phyloP scores from a whole-genome alignment of 345 rosid genomes.

The Bretschneidera sinensis region DNA sequence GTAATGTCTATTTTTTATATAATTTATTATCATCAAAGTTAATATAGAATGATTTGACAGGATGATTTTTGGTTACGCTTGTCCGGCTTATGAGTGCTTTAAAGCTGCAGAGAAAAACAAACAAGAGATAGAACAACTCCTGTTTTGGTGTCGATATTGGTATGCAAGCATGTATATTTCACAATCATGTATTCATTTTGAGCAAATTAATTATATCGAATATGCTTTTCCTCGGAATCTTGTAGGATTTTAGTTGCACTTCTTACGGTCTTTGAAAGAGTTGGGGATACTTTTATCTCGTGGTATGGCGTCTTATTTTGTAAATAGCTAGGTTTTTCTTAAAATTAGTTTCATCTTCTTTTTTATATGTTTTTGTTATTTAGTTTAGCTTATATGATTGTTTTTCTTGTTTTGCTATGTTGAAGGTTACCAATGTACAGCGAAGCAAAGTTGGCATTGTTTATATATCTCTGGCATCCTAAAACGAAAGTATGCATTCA shows the following conservation, averaged over 20 bases:
- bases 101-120: slow-evolving; percentile 34
- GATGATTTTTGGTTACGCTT: slow-evolving; percentile 45
- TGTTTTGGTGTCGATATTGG: slow-evolving; percentile 61
- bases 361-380: slow-evolving; percentile 3
- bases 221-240: too few relatives aligned
- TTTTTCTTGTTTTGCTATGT: too few relatives aligned
- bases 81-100: slow-evolving; percentile 49
- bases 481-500: slow-evolving; percentile 41
- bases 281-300: slow-evolving; percentile 59
- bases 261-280: slow-evolving; percentile 55
- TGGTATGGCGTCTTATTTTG: slow-evolving; percentile 40
- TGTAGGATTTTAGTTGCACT: slow-evolving; percentile 61
- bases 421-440: slow-evolving; percentile 71
- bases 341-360: not conserved
- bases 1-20: too few relatives aligned
- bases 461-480: slow-evolving; percentile 56
- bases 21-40: too few relatives aligned
- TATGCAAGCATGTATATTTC: slow-evolving; percentile 2
- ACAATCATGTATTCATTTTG: too few relatives aligned
- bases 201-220: too few relatives aligned
- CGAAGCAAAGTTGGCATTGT: slow-evolving; percentile 61
- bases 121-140: slow-evolving; percentile 24
- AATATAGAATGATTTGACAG: too few relatives aligned
- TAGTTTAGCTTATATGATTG: slow-evolving; percentile 11
- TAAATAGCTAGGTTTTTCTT: not conserved